A percentile compares a stretch with the other conserved stretches of the same genome.
These are phyloP conservation scores for Middelhovenomyces tepae DNA, from an alignment of 805 yeast species.

Conservation along the genomic window DNA sequence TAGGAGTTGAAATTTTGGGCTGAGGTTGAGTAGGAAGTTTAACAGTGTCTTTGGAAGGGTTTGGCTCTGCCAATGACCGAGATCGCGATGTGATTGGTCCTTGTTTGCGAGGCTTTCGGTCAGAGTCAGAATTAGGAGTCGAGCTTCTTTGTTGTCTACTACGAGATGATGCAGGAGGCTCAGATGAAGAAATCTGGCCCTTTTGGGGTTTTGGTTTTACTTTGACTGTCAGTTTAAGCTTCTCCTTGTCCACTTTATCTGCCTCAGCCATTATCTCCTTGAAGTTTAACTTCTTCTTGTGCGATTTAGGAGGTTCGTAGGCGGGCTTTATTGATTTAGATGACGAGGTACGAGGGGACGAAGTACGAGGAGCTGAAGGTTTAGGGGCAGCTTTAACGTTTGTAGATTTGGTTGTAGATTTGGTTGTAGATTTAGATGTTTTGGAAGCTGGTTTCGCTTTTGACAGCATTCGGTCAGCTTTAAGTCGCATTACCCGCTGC, in stretches of 20 bases:
- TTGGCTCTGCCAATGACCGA: neutral
- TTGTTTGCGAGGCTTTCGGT: neutral
- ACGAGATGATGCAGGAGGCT: constrained; percentile 32
- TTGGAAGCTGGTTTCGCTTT: constrained; percentile 10
- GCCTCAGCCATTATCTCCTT: constrained; percentile 66
- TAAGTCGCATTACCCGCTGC: constrained; percentile 20
- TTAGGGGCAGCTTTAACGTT: constrained; percentile 4
- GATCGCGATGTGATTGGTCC: neutral
- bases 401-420: constrained; percentile 5
- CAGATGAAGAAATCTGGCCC: constrained; percentile 6
- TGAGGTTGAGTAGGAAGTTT: constrained; percentile 6
- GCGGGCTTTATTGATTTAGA: constrained; percentile 4
- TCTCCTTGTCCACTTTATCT: constrained; percentile 43
- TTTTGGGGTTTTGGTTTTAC: constrained; percentile 14
- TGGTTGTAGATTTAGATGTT: constrained; percentile 2
- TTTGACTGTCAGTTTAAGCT: constrained; percentile 36
- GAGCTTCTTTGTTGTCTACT: neutral
- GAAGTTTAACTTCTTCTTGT: constrained; percentile 41
- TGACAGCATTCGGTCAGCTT: constrained; percentile 20
- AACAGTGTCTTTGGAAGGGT: neutral
- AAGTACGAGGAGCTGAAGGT: neutral
- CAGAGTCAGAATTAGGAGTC: constrained; percentile 1
- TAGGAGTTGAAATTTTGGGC: neutral
- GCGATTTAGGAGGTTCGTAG: constrained; percentile 6
- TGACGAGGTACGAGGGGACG: too few species aligned